Evolutionary conservation across 306 rosid genomes (phyloP), one percentile per base, ranked within the genome.

Genomic region (Biancaea sappan): DNA sequence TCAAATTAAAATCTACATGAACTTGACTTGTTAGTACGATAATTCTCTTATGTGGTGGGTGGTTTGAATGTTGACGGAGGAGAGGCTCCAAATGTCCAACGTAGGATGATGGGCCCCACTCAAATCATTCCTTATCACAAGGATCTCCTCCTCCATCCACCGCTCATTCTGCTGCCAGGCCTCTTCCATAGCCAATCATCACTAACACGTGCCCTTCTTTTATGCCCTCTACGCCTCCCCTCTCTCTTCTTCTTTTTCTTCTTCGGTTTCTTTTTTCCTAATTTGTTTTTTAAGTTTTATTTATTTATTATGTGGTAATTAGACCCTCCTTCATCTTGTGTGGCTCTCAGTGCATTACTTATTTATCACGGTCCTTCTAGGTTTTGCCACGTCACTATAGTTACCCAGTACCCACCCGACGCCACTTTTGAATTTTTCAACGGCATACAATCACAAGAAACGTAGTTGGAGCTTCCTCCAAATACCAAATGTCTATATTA

Each of bases 271-370:
- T 43, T 43, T 43, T 43, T 0, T 43, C 14, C 14, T n/a, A n/a
- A n/a, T n/a, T n/a, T n/a, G n/a, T n/a, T n/a, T n/a, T n/a, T n/a
- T n/a, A n/a, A 22, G 2, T 15, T 14, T 10, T 22, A 0, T 34
- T 60, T 8, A 32, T 19, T 35, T 37, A 47, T 37, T 64, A 2
- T 69, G 75, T 77, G 79, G 79, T 54, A 66, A 53, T 53, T 53
- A 29, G 25, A 34, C 2, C 19, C 8, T 19, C 29, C 1, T 52
- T 15, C 26, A 0, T 0, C 16, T 66, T 69, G 0, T 77, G 81
- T 68, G 76, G 81, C 18, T 59, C 59, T 12, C 0, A 11, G 24
- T 43, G 4, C 37, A 35, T 56, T 13, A 5, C 29, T 69, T 22
- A 18, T 61, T 69, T 69, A 38, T 37, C 35, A 71, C 38, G 5